Evolutionary conservation across 768 basidiomycete species (phyloP), one percentile per base, ranked within the genome.

Genomic region (Suillus brevipes): DNA sequence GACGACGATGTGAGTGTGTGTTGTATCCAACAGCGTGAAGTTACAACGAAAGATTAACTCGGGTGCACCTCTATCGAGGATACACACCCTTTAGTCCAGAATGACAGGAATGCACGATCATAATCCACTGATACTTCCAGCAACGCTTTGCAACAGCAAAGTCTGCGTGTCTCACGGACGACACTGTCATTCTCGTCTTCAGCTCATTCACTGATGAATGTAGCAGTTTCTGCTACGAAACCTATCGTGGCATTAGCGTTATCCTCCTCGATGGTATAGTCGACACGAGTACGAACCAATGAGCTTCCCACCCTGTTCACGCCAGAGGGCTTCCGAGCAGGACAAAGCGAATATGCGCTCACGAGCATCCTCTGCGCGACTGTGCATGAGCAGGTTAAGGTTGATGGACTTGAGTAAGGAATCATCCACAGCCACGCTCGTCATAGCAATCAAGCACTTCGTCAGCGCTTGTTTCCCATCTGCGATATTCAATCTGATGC

Each of bases 141-240:
- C 89, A 68, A 89, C 82, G 67, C 78, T 83, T 78, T 93, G n/a
- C 91, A 56, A 92, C 87, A 4, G 86, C 85, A 76, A 76, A 94
- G 79, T 68, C 76, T 82, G 67, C 87, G 85, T 20, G 89, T 85
- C 69, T 87, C 87, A 64, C 80, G 82, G 5, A 94, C 90, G 18
- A 96, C 92, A 64, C 82, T 82, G 67, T 94, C 92, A 73, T 94
- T 89, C 68, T 95, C 95, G 71, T 97, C 94, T 77, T 95, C 93
- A 5, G 87, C 85, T 71, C 89, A 91, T 75, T 97, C 95, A 5
- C 88, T 87, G 62, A 97, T 89, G 78, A 97, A 95, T 34, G 91
- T 89, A 20, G 91, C 82, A 36, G 94, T 91, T 74, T 97, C 95
- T 12, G 87, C 80, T 18, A 85, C 88, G 70, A 93, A 91, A 13